A percentile compares a stretch with the other conserved stretches of the same genome.
Evolutionary conservation across 148 eudicot genomes (phyloP).

Genomic region (Chenopodium suecicum): DNA sequence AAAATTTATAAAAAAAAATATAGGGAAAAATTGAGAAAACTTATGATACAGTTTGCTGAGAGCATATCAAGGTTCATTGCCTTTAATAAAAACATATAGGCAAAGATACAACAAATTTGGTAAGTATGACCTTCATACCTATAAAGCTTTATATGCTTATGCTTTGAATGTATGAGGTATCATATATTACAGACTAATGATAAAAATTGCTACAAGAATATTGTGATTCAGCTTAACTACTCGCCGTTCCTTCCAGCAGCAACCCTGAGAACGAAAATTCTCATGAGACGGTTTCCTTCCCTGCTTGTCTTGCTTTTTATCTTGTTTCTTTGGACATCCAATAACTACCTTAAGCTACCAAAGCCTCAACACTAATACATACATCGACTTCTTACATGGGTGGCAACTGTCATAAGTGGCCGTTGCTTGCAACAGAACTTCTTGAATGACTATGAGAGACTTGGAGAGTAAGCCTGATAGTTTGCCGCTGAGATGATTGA

Average conservation of each 20-base stretch:
- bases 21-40: background rate
- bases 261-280: constrained; percentile 26
- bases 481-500: constrained; percentile 41
- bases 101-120: constrained; percentile 29
- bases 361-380: constrained; percentile 3
- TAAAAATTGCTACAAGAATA: constrained; percentile 16
- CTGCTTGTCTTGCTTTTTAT: background rate
- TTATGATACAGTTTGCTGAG: constrained; percentile 23
- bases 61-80: constrained; percentile 22
- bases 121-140: constrained; percentile 20
- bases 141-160: constrained; percentile 13
- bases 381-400: background rate
- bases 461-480: constrained; percentile 58
- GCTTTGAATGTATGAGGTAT: background rate
- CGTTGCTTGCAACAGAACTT: constrained; percentile 54
- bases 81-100: constrained; percentile 29
- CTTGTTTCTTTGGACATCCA: background rate
- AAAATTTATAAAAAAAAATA: background rate
- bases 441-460: constrained; percentile 43
- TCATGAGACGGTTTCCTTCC: constrained; percentile 4
- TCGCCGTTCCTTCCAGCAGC: background rate
- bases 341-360: constrained; percentile 13
- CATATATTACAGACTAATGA: constrained; percentile 12
- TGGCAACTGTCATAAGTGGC: constrained; percentile 26
- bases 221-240: constrained; percentile 5